These are phyloP conservation scores for Metarhizium robertsii DNA, from an alignment of 2,329 filamentous ascomycete genomes.

Conservation along the genomic window DNA sequence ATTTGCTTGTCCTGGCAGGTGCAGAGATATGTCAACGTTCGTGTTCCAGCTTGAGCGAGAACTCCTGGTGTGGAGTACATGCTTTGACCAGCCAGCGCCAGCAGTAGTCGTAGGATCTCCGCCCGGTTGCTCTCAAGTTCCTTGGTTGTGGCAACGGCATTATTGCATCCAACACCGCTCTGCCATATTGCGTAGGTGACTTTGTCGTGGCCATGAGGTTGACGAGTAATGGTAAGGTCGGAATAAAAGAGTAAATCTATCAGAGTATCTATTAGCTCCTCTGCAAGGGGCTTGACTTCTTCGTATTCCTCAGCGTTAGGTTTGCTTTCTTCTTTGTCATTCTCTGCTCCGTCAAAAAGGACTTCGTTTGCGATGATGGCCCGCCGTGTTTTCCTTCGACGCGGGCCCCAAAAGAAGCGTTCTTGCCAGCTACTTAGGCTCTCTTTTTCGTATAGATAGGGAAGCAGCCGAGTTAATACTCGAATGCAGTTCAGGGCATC, in stretches of 20 bases:
- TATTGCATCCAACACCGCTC: slow-evolving; percentile 93
- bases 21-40: slow-evolving; percentile 79
- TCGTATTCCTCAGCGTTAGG: slow-evolving; percentile 57
- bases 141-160: slow-evolving; percentile 75
- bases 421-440: slow-evolving; percentile 79
- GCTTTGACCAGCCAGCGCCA: slow-evolving; percentile 80
- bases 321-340: slow-evolving; percentile 37
- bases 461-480: slow-evolving; percentile 78
- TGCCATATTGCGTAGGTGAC: slow-evolving; percentile 96
- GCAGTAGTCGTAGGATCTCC: slow-evolving; percentile 76
- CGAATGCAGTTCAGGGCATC: slow-evolving; percentile 95
- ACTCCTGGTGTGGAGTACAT: slow-evolving; percentile 82
- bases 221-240: slow-evolving; percentile 73
- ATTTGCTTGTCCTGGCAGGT: slow-evolving; percentile 85
- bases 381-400: slow-evolving; percentile 62
- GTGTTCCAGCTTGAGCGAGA: slow-evolving; percentile 74
- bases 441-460: slow-evolving; percentile 87
- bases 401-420: slow-evolving; percentile 79
- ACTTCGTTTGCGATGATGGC: slow-evolving; percentile 62
- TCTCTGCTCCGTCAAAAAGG: slow-evolving; percentile 69
- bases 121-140: slow-evolving; percentile 89
- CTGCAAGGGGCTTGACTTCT: slow-evolving; percentile 76
- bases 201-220: slow-evolving; percentile 63
- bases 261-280: slow-evolving; percentile 85
- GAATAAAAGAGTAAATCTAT: slow-evolving; percentile 86